Base-by-base conservation (phyloP, 805 yeast genomes). In the Millerozyma acaciae region DNA sequence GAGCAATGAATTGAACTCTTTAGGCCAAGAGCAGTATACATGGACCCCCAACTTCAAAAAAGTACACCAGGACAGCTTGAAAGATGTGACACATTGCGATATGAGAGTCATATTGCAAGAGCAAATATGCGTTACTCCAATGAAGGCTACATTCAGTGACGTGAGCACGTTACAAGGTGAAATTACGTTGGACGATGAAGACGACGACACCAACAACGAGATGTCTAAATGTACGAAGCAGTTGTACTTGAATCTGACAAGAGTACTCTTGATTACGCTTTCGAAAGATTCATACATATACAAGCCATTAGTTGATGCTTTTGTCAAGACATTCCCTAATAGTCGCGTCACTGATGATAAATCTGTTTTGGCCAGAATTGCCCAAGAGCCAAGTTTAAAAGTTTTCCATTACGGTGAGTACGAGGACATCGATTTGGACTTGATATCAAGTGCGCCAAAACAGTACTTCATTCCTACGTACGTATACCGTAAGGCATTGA, bases 371-470 rank as follows among this genome's bases (percentile, higher is more conserved):
- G 17, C 40, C 8, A 38, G 43, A 10, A 34, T 54, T 12, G 29
- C 45, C 2, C 24, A 37, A 2, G 32, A 44, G 6, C 32, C 40
- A 2, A 40, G 40, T 2, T 39, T 39, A 0, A 74, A 68, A 40
- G 56, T 76, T 0, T 78, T 85, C 47, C 96, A 87, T 39, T 88
- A 78, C 54, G 89, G 87, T 13, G 97, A 90, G 34, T 90, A 90
- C 55, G 98, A 90, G 53, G 87, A 84, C 30, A 59, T 88, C 15
- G 84, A 89, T 49, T 74, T 88, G 50, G 97, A 89, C 45, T 55
- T 72, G 38, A 47, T 81, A 21, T 62, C 65, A 47, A 35, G 56
- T 13, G 54, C 64, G 16, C 64, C 71, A 0, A 33, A 44, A 2
- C 60, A 65, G 17, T 89, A 88, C 55, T 62, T 77, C 34, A 68